Base-by-base conservation (phyloP, 2,329 filamentous ascomycete species). In the Penicillium sp. region DNA sequence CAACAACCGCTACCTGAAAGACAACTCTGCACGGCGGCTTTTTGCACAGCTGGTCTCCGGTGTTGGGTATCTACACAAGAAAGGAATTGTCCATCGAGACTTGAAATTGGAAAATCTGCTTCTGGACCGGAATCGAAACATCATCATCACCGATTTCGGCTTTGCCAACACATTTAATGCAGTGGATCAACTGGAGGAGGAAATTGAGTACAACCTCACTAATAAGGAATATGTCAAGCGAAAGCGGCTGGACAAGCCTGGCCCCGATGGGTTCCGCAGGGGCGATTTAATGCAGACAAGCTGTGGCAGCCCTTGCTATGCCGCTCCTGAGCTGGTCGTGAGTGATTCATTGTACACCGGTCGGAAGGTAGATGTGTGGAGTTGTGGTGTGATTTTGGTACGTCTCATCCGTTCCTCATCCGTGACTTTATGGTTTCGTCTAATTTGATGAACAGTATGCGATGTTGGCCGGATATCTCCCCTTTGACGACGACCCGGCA, bases 221-320 rank as follows among this genome's bases (percentile, higher is more conserved):
- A 90, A 95, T 59, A 84, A 86, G 50, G 89, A 95, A 12, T 92
- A 82, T 58, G 84, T 96, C 45, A 90, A 90, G 69, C 76, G 82
- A 35, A 75, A 84, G 69, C 85, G 86, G n/a, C 72, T 96, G 32
- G 90, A 96, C 63, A 83, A 80, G 54, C 66, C 85, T 26, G 81
- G 85, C 54, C 63, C 77, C 9, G 84, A 85, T 49, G 88, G 87
- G 10, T 74, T 80, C 56, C 77, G 90, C 44, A 80, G 88, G 55
- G 92, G 92, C 25, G 92, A 98, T 68, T 70, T 98, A 57, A 98
- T 98, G 92, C 90, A 95, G 67, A 98, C 92, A 8, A 96, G 92
- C 63, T 98, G 92, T 63, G 92, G 92, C 48, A 96, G 90, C 65
- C 92, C 92, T 6, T 98, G 92, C 60, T 98, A 98, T 65, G 92